A percentile compares a stretch with the other conserved stretches of the same genome.
phyloP scores from a whole-genome alignment of 495 filamentous ascomycete species.

The Xylaria palmicola region DNA sequence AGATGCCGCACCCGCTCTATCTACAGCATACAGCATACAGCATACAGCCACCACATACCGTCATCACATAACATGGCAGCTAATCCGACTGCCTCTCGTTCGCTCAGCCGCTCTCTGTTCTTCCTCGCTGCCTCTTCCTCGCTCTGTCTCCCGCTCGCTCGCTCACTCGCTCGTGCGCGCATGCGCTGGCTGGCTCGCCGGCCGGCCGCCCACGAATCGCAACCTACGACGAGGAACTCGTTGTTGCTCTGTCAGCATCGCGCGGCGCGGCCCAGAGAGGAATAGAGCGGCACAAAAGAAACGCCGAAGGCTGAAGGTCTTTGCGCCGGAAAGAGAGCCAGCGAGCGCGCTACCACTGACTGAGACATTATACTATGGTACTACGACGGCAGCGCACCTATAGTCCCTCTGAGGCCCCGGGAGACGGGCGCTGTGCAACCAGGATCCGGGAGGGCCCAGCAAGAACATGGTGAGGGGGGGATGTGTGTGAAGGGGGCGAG shows the following conservation, averaged over 20 bases:
- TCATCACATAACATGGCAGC: slow-evolving; percentile 1
- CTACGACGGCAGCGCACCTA: not conserved
- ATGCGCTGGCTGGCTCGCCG: too few relatives aligned
- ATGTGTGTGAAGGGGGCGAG: not conserved
- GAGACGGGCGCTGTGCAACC: not conserved
- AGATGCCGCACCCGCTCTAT: not conserved
- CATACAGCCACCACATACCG: not conserved
- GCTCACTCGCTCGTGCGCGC: too few relatives aligned
- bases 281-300: slow-evolving; percentile 15
- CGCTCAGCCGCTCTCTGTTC: too few relatives aligned
- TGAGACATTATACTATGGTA: too few relatives aligned
- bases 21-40: not conserved
- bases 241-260: slow-evolving; percentile 6
- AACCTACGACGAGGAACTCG: not conserved
- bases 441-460: not conserved
- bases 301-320: slow-evolving; percentile 15
- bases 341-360: too few relatives aligned
- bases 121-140: too few relatives aligned
- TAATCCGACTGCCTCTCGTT: slow-evolving; percentile 4
- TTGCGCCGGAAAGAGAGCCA: not conserved
- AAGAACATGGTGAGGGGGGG: not conserved
- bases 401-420: not conserved
- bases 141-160: too few relatives aligned
- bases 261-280: slow-evolving; percentile 3
- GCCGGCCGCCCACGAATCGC: slow-evolving; percentile 3